These are phyloP conservation scores for Hortaea sp. DNA, from an alignment of 2,329 filamentous ascomycete genomes.

Conservation along the genomic window DNA sequence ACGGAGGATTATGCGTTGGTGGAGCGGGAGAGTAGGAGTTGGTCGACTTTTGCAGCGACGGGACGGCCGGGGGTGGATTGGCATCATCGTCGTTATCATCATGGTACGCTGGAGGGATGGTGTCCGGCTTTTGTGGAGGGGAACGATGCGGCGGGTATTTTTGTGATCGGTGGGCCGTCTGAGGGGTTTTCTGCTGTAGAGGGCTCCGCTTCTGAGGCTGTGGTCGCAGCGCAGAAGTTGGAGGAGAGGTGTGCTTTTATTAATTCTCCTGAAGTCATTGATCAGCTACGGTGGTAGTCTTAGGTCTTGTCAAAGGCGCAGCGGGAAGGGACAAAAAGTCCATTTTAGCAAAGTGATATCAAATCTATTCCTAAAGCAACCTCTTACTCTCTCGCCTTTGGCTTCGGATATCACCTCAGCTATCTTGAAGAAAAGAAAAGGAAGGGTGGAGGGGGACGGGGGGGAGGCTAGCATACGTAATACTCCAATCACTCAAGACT, in stretches of 20 bases:
- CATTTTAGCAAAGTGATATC: no score
- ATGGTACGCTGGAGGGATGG: constrained; percentile 35
- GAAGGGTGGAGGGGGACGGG: no score
- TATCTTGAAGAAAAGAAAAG: no score
- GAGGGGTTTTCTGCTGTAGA: constrained; percentile 35
- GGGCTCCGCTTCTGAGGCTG: constrained; percentile 21
- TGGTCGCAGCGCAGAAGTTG: constrained; percentile 30
- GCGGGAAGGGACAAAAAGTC: no score
- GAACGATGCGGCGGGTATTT: constrained; percentile 23
- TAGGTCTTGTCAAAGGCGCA: no score
- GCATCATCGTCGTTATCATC: constrained; percentile 5
- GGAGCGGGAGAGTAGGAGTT: constrained; percentile 35
- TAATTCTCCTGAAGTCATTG: constrained; percentile 24
- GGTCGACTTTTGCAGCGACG: constrained; percentile 37
- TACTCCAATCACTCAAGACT: no score
- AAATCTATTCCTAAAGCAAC: no score
- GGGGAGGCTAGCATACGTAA: no score
- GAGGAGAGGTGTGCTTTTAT: constrained; percentile 39
- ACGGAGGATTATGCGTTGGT: constrained; percentile 32
- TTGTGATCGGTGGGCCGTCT: constrained; percentile 36
- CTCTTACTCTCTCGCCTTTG: no score
- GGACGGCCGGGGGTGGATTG: constrained; percentile 28
- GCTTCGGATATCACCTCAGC: no score
- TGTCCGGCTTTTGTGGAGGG: constrained; percentile 26
- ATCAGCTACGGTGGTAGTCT: background rate